Evolutionary conservation across 495 filamentous ascomycete species (phyloP), one percentile per base, ranked within the genome.

Genomic region (Physcia stellaris): DNA sequence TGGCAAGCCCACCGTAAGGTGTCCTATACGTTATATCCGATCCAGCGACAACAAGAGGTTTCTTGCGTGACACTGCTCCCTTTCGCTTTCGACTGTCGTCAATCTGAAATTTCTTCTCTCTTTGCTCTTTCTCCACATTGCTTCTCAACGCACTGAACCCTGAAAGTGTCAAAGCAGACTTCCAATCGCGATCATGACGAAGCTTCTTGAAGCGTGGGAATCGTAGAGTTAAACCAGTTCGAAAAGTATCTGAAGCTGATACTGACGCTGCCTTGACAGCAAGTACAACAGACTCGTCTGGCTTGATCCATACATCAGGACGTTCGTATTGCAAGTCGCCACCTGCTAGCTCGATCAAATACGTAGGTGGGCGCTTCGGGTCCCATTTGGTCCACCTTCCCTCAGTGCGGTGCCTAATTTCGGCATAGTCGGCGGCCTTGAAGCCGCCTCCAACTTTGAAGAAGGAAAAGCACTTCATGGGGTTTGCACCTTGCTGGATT

Each of bases 391-490:
- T 65, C 92, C 92, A 98, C 51, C 94, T 92, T 11, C 79, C 84
- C 33, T 93, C 81, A 0, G 92, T 96, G 23, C 73, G 71, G 50
- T 93, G 83, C 1, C 77, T 66, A 27, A 98, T 74, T 32, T 77
- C 73, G 1, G 75, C 77, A 47, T 92, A 94, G 50, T 98, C 92
- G 40, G 77, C 71, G 4, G 79, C 83, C 21, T 74, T 80, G 47
- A 96, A 85, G 0, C 90, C 90, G 36, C 92, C 90, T 26, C 90
- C 90, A 17, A 96, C 90, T 57, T 93, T 96, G 63, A 85, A 90
- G 57, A 98, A 94, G 12, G 83, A 92, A 54, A 78, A 82, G 51
- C 77, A 94, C 54, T 84, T 86, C 61, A 79, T 75, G 11, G 72
- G 63, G 43, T 71, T 72, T 27, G 64, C 58, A 4, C 60, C 68